Percentiles rank a stretch among this genome's conserved stretches.
Evolutionary conservation across 2,329 filamentous ascomycete genomes (phyloP).

Genomic region (Fusarium heterosporum): DNA sequence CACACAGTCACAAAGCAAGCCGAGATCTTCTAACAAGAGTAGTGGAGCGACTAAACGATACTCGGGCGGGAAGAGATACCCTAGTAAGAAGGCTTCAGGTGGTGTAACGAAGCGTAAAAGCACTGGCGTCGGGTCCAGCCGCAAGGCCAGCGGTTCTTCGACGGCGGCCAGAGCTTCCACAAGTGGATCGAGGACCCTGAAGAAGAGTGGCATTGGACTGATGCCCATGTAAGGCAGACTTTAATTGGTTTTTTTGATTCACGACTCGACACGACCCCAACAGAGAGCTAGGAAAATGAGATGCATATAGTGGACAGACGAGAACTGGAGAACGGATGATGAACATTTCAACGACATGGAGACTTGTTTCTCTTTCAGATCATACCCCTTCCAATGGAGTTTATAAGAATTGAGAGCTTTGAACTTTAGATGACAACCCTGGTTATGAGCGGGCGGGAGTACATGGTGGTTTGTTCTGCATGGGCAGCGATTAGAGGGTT

Average conservation of each 20-base stretch:
- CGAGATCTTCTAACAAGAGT: slow-evolving; percentile 45
- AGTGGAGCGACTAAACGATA: slow-evolving; percentile 47
- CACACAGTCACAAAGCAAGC: slow-evolving; percentile 44
- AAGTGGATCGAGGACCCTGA: slow-evolving; percentile 44
- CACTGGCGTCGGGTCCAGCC: slow-evolving; percentile 42
- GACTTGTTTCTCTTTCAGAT: slow-evolving; percentile 18
- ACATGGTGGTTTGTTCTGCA: slow-evolving; percentile 37
- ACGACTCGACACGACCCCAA: slow-evolving; percentile 10
- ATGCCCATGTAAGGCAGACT: slow-evolving; percentile 46
- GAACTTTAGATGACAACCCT: slow-evolving; percentile 15
- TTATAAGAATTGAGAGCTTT: slow-evolving; percentile 18
- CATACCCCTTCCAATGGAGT: slow-evolving; percentile 25
- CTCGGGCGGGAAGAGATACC: slow-evolving; percentile 48
- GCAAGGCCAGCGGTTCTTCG: slow-evolving; percentile 50
- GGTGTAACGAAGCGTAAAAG: slow-evolving; percentile 50
- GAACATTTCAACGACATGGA: slow-evolving; percentile 36
- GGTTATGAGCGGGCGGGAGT: slow-evolving; percentile 31
- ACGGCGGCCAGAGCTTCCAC: slow-evolving; percentile 40
- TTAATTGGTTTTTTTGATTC: slow-evolving; percentile 4
- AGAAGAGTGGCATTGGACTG: slow-evolving; percentile 53
- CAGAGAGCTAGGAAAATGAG: not conserved
- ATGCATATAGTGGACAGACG: slow-evolving; percentile 8
- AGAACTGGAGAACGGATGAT: slow-evolving; percentile 22
- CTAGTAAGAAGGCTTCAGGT: slow-evolving; percentile 47
- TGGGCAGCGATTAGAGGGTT: slow-evolving; percentile 30